Base-by-base conservation (phyloP, 2,329 filamentous ascomycete genomes). In the Colletotrichum tropicale region DNA sequence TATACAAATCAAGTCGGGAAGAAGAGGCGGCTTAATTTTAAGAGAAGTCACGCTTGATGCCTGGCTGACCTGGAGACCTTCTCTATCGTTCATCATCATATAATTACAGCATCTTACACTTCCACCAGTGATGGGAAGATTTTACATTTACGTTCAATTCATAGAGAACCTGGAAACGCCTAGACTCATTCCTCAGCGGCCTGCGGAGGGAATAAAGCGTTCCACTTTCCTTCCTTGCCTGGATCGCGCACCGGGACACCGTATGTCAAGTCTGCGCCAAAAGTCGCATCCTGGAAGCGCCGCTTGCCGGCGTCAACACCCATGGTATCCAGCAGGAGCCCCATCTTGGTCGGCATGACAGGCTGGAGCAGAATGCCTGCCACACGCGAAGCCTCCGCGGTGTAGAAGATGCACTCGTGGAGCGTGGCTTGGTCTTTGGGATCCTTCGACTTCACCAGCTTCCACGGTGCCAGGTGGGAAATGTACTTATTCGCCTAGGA, bases 311-410 rank as follows among this genome's bases (percentile, higher is more conserved):
- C 82, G 5, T 87, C 85, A 6, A 99, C 96, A 2, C 94, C 93
- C 10, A 99, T 87, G 80, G 93, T 90, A 82, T 98, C 94, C 1
- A 99, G 89, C 36, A 98, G 84, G 78, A 91, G 86, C 13, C 85
- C 85, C 62, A 95, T 91, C 84, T 98, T 98, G 55, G 87, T 88
- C 0, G 97, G 97, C 90, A 99, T 98, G 81, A 96, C 95, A 2
- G 97, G 96, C 83, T 98, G 96, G 60, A 99, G 87, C 62, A 98
- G 87, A 79, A 99, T 98, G 16, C 93, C 95, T 1, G 89, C 88
- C 28, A 98, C 91, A 48, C 97, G 93, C 62, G 98, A 83, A 6
- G 94, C 91, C 85, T 99, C 97, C 10, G 93, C 91, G 58, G 89
- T 88, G 58, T 94, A 88, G 83, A 91, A 98, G 32, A 99, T 88